Percentiles rank a stretch among this genome's conserved stretches.
phyloP scores from a whole-genome alignment of 164 flowering plant species.

The Liriodendron chinense region DNA sequence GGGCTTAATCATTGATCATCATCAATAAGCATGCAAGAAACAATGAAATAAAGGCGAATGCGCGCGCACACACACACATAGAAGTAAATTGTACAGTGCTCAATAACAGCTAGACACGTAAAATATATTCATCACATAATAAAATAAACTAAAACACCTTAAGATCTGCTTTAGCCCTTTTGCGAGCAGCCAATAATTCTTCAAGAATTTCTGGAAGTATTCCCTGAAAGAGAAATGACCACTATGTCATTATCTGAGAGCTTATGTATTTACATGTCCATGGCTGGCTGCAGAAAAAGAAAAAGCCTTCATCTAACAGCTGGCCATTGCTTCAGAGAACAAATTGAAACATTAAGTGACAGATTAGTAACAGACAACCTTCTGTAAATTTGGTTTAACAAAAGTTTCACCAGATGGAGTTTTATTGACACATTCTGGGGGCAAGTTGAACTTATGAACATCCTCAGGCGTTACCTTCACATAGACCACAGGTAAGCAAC shows the following conservation, averaged over 20 bases:
- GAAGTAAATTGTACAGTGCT: not conserved
- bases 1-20: too few species aligned
- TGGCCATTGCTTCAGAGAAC: not conserved
- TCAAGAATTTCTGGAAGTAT: slow-evolving; percentile 98
- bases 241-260: not conserved
- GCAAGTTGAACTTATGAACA: slow-evolving; percentile 69
- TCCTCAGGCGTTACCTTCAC: slow-evolving; percentile 86
- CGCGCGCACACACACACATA: not conserved
- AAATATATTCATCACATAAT: not conserved
- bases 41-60: not conserved
- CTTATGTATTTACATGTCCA: not conserved
- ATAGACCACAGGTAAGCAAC: slow-evolving; percentile 10
- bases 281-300: not conserved
- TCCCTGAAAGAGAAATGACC: slow-evolving; percentile 51
- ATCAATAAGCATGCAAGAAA: not conserved
- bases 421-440: slow-evolving; percentile 76
- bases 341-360: not conserved
- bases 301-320: not conserved
- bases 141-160: slow-evolving; percentile 47
- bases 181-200: slow-evolving; percentile 90
- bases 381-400: slow-evolving; percentile 81
- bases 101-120: not conserved
- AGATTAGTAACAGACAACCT: slow-evolving; percentile 40
- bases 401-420: slow-evolving; percentile 98
- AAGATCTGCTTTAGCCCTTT: slow-evolving; percentile 92